Evolutionary conservation across 164 flowering plant species (phyloP), one percentile per base, ranked within the genome.

Genomic region (Akebia trifoliata): DNA sequence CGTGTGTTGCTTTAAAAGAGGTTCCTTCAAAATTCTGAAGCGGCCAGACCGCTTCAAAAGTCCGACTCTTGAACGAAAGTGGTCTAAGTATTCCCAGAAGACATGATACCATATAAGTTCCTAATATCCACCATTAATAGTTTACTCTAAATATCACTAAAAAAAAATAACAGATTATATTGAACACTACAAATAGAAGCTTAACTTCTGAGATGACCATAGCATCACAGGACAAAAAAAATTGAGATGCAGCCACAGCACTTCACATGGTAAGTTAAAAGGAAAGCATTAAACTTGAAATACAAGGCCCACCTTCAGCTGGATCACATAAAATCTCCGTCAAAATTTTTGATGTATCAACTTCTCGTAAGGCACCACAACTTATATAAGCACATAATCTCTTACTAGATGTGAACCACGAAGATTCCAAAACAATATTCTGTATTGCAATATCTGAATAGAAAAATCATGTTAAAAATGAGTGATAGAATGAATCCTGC

Each of bases 301-400:
- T n/a, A n/a, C n/a, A n/a, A n/a, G n/a, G n/a, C n/a, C n/a, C n/a
- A 87, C 90, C 92, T 77, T 49, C 55, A 38, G 57, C 47, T 20
- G 75, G 70, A 65, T 63, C 60, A 38, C 75, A 68, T 44, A 93
- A 70, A 72, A 86, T 67, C 38, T 76, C 72, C 17, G 88, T 62
- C 59, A 93, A 54, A 18, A 93, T 31, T 55, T 66, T 78, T 12
- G 85, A 83, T 1, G 96, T 90, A 63, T 93, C 86, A 42, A 93
- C 99, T 77, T 93, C 99, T 14, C 90, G 67, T 21, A 93, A 73
- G 49, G 95, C 70, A 69, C 72, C 71, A 57, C 99, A 93, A 72
- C 95, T 81, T 60, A 93, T 82, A 70, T 93, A 93, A 36, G 99
- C 97, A 69, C 97, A 87, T 66, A 93, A 72, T 61, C 95, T 78